Evolutionary conservation across 805 yeast species (phyloP), one percentile per base, ranked within the genome.

Genomic region (Saccharomyces eubayanus): DNA sequence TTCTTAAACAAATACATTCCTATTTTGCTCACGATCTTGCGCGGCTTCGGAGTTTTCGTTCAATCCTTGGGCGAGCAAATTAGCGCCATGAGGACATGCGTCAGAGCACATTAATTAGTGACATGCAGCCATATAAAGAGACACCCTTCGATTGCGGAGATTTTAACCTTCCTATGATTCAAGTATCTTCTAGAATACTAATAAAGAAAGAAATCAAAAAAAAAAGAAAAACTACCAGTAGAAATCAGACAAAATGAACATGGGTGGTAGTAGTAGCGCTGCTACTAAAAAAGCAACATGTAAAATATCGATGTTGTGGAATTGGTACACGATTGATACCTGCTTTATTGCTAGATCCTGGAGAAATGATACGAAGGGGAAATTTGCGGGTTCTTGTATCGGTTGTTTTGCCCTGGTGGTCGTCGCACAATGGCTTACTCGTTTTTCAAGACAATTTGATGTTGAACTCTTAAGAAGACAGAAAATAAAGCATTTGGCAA

Each of bases 331-430:
- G 0, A 74, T 83, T 29, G 83, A 84, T 59, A 71, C 84, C 5
- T 85, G 89, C 64, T 84, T 84, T 62, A 73, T 85, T 56, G 76
- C 87, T 6, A 72, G 66, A 47, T 70, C 83, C 30, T 84, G 90
- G 90, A 87, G 81, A 55, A 80, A 81, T 47, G 73, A 68, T 14
- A 72, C 82, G 2, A 72, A 71, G 53, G 85, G 84, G 0, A 81
- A 75, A 68, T 84, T 84, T 70, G 89, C 87, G 3, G 89, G 88
- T n/a, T 76, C 87, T 0, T 85, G 89, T 68, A 73, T 85, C 30
- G 89, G 89, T n/a, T 80, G 82, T 9, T 79, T 83, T 63, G 70
- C 79, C 29, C 70, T 85, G 62, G 84, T 81, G 2, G 65, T 83
- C 50, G 77, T 78, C 10, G 73, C 82, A 9, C 83, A 82, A 62